These are phyloP conservation scores for Plicaturopsis crispa DNA, from an alignment of 768 basidiomycete genomes.

Conservation along the genomic window DNA sequence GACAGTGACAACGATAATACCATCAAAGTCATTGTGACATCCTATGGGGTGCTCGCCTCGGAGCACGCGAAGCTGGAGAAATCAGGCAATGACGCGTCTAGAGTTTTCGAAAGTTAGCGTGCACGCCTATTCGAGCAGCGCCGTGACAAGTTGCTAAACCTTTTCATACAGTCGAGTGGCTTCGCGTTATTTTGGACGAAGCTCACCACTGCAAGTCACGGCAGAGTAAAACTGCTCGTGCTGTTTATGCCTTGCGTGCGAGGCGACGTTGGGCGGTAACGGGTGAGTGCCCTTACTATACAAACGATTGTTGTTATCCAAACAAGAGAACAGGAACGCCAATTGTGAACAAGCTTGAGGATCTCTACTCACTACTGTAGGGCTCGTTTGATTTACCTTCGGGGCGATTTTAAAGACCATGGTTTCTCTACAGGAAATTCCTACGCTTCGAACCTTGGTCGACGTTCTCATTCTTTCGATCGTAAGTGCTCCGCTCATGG, in stretches of 20 bases:
- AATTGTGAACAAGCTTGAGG: constrained; percentile 90
- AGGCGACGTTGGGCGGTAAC: constrained; percentile 87
- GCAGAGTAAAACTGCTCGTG: constrained; percentile 78
- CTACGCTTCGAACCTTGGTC: constrained; percentile 77
- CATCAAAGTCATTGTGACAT: constrained; percentile 82
- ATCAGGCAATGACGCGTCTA: constrained; percentile 33
- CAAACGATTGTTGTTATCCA: background rate
- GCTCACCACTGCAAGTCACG: constrained; percentile 94
- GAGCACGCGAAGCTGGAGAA: constrained; percentile 73
- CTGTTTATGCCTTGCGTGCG: constrained; percentile 78
- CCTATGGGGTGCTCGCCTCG: constrained; percentile 86
- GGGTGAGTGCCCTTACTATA: constrained; percentile 30
- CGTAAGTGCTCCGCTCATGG: constrained; percentile 35
- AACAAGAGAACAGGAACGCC: constrained; percentile 59
- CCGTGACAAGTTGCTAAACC: background rate
- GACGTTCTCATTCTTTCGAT: constrained; percentile 81
- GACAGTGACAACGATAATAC: constrained; percentile 41
- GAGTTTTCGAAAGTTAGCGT: constrained; percentile 66
- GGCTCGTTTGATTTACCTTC: constrained; percentile 11
- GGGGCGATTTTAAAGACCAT: too few species aligned
- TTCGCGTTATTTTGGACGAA: constrained; percentile 83
- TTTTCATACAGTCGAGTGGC: constrained; percentile 57
- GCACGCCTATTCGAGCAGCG: too few species aligned
- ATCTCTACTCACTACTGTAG: constrained; percentile 81
- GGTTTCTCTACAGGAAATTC: constrained; percentile 54